A percentile compares a stretch with the other conserved stretches of the same genome.
Evolutionary conservation across 495 filamentous ascomycete species (phyloP).

Genomic region (Penicillium coffeae): DNA sequence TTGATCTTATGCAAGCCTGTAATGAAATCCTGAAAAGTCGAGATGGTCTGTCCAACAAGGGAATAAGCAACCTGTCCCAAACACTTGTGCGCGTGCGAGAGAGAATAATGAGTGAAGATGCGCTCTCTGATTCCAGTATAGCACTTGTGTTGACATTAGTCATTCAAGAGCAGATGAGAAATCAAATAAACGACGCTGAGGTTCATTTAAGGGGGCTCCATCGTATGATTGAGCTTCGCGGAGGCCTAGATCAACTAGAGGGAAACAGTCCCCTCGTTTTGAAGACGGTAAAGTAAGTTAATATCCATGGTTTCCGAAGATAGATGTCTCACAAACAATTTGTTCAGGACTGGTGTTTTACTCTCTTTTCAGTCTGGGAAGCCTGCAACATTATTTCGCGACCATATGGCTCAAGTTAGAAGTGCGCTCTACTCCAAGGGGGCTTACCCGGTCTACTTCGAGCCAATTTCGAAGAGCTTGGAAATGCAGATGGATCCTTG

Average conservation of each 20-base stretch:
- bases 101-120: conserved; percentile 15
- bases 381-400: conserved; percentile 20
- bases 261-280: conserved; percentile 13
- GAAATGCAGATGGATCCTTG: conserved; percentile 4
- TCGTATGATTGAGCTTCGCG: conserved; percentile 19
- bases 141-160: conserved; percentile 13
- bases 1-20: conserved; percentile 19
- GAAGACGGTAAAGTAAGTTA: conserved; percentile 24
- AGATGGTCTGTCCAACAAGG: conserved; percentile 14
- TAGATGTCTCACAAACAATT: neutral
- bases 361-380: conserved; percentile 11
- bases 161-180: conserved; percentile 18
- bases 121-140: conserved; percentile 22
- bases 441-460: conserved; percentile 4
- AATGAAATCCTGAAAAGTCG: conserved; percentile 16
- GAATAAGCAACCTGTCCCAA: conserved; percentile 20
- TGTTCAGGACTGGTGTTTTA: conserved; percentile 20
- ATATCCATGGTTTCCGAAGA: neutral
- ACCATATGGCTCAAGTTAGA: conserved; percentile 18
- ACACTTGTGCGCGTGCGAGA: conserved; percentile 13
- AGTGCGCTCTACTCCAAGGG: neutral
- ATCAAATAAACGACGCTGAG: conserved; percentile 8
- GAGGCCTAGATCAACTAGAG: conserved; percentile 18
- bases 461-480: neutral
- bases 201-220: conserved; percentile 19